Base-by-base conservation (phyloP, 768 basidiomycete genomes). In the Termitomyces bulborhizus region DNA sequence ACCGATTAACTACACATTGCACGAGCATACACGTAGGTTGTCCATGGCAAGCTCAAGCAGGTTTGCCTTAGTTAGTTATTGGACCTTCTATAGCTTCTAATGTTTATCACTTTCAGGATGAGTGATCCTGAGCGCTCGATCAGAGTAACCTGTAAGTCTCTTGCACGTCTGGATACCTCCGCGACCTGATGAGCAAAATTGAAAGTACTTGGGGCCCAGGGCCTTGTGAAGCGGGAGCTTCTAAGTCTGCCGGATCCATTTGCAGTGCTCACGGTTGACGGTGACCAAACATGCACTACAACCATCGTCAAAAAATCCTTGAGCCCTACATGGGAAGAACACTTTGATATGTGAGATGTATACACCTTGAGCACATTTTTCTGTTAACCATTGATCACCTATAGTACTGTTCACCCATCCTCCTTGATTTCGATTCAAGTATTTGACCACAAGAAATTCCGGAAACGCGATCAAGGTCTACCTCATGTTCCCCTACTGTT, bases 391-490 rank as follows among this genome's bases (percentile, higher is more conserved):
- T 41, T 31, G 7, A 41, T 3, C 56, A 39, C 51, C 56, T 60
- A 24, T 60, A 90, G 90, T 60, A 78, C 76, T 58, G 82, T 93
- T 60, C 85, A 81, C 44, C 84, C 82, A 57, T 83, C 84, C 29
- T 93, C 91, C 36, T 77, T 82, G 62, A 79, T 95, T 64, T 78
- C 80, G 26, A 88, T 95, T 45, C 91, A 95, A 72, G 82, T 96
- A 56, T 93, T 94, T 66, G 93, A 96, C 76, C 86, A 92, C 70
- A 81, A 83, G 66, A 92, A 90, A 69, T 93, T 90, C 73, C 92
- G 81, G 73, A 85, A 84, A 68, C 82, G 85, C 62, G 93, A 94
- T 67, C 93, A 94, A 75, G 92, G 79, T 59, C 73, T 59, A 64
- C 73, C 59, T 71, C 12, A 15, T 29, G 16, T 50, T 40, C 16